Evolutionary conservation across 1,284 basidiomycete species (phyloP).

Genomic region (Cutaneotrichosporon cutaneum): DNA sequence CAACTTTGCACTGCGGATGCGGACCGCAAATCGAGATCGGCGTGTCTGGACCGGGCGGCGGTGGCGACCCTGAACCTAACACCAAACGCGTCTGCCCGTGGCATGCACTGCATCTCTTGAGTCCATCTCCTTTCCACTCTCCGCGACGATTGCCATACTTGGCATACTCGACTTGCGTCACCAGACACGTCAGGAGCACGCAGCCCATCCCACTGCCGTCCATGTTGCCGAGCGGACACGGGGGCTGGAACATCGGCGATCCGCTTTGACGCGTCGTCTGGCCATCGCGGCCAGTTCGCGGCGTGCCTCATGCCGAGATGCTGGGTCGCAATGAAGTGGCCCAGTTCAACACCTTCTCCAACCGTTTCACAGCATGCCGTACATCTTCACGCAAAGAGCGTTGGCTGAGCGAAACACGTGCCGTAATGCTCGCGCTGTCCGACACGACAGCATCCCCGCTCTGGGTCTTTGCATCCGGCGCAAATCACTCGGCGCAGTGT

Average conservation of each 20-base stretch:
- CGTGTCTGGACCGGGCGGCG: background rate
- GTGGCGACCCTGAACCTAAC: background rate
- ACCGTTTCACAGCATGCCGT: background rate
- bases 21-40: background rate
- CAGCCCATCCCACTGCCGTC: no score
- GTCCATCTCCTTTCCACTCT: no score
- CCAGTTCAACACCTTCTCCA: background rate
- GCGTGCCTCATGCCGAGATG: background rate
- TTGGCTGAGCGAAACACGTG: background rate
- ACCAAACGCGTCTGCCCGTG: background rate
- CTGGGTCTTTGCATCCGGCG: background rate
- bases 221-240: no score
- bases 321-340: background rate
- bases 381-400: background rate
- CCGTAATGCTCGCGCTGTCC: background rate
- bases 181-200: background rate
- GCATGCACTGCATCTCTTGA: no score
- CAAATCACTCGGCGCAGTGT: background rate
- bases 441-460: background rate
- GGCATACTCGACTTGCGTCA: background rate
- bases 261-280: background rate
- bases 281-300: background rate
- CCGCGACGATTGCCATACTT: background rate
- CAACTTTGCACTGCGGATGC: background rate
- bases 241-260: background rate